Conservation (phyloP, 495 filamentous ascomycete species). For the Daldinia vernicosa region DNA sequence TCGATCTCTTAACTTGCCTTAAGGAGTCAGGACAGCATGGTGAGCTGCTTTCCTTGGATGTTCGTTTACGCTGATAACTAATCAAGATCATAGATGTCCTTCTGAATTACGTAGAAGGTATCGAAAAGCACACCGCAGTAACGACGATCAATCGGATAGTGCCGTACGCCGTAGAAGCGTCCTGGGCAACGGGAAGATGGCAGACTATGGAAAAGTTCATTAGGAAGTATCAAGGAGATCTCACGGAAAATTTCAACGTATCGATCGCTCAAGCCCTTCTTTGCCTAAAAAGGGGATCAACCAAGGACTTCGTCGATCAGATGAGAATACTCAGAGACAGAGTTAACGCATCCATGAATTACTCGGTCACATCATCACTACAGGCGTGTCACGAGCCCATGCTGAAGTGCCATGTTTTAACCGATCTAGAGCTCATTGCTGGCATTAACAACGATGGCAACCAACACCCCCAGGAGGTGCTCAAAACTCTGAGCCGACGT, state of each 20-base stretch:
- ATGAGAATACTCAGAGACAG: conserved; percentile 72
- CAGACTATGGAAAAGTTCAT: conserved; percentile 76
- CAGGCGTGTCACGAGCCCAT: conserved; percentile 82
- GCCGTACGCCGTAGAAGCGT: conserved; percentile 86
- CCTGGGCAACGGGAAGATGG: conserved; percentile 89
- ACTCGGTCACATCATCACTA: conserved; percentile 77
- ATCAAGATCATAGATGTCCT: conserved; percentile 70
- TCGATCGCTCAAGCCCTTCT: conserved; percentile 78
- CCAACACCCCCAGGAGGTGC: conserved; percentile 56
- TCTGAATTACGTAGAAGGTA: conserved; percentile 81
- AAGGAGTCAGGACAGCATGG: conserved; percentile 93
- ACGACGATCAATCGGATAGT: conserved; percentile 66
- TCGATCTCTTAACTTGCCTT: conserved; percentile 85
- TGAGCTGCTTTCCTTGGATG: conserved; percentile 48
- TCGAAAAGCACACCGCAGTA: conserved; percentile 61
- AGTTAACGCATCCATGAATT: conserved; percentile 76
- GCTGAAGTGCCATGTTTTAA: conserved; percentile 83
- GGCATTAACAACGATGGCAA: conserved; percentile 52
- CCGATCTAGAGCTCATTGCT: conserved; percentile 85
- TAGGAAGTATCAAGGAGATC: conserved; percentile 54
- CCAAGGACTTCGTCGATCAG: conserved; percentile 63
- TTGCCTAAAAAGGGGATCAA: conserved; percentile 65
- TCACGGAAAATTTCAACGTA: conserved; percentile 81
- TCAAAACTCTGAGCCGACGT: conserved; percentile 73
- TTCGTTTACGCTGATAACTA: conserved; percentile 22